phyloP scores from a whole-genome alignment of 164 flowering plant genomes.

The Annona squamosa region DNA sequence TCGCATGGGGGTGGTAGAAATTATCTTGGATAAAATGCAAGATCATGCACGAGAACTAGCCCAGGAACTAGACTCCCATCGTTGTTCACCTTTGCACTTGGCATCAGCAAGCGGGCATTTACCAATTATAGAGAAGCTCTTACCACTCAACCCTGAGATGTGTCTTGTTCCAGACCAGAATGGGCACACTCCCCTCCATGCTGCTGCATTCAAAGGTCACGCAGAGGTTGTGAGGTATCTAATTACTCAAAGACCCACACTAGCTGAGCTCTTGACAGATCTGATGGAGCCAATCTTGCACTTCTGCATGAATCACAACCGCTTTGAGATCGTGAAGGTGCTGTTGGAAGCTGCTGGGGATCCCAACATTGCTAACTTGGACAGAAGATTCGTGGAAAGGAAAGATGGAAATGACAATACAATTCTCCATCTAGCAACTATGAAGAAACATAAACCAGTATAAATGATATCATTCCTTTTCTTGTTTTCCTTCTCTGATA shows the following conservation, averaged over 20 bases:
- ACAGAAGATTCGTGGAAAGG: slow-evolving; percentile 17
- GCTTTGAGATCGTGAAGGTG: slow-evolving; percentile 28
- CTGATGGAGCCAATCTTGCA: slow-evolving; percentile 36
- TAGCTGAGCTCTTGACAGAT: slow-evolving; percentile 24
- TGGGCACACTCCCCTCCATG: slow-evolving; percentile 47
- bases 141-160: slow-evolving; percentile 31
- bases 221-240: slow-evolving; percentile 33
- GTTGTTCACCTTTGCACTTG: slow-evolving; percentile 39
- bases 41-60: slow-evolving; percentile 23
- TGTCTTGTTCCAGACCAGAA: slow-evolving; percentile 28
- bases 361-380: no score
- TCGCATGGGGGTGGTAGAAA: slow-evolving; percentile 19
- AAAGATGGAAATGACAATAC: slow-evolving; percentile 47
- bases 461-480: no score
- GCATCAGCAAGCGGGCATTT: slow-evolving; percentile 47
- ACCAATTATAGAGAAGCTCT: slow-evolving; percentile 34
- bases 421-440: slow-evolving; percentile 43
- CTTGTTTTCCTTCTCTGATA: no score
- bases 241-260: slow-evolving; percentile 23
- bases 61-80: slow-evolving; percentile 21
- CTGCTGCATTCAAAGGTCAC: slow-evolving; percentile 43
- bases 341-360: slow-evolving; percentile 27
- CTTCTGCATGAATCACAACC: slow-evolving; percentile 34
- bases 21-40: no score
- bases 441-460: slow-evolving; percentile 22